These are phyloP conservation scores for Lojkania enalia DNA, from an alignment of 2,329 filamentous ascomycete genomes.

Conservation along the genomic window DNA sequence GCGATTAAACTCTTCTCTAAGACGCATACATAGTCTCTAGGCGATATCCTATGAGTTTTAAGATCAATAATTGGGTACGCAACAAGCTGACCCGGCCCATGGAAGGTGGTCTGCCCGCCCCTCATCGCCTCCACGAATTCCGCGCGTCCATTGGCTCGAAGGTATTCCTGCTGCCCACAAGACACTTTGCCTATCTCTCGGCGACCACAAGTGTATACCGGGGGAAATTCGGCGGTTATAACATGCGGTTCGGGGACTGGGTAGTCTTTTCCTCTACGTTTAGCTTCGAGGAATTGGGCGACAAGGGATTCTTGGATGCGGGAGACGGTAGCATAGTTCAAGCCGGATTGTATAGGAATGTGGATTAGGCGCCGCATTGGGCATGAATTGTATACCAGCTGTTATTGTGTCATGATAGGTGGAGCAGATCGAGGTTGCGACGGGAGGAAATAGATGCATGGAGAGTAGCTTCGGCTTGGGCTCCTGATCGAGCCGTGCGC, in stretches of 20 bases:
- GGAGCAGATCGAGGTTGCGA: no score
- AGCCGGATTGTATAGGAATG: conserved; percentile 59
- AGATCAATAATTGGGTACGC: conserved; percentile 93
- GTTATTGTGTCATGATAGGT: conserved; percentile 5
- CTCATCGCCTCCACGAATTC: conserved; percentile 73
- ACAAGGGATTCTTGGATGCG: conserved; percentile 62
- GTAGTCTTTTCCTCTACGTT: conserved; percentile 51
- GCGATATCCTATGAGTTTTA: conserved; percentile 66
- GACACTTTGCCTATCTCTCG: conserved; percentile 65
- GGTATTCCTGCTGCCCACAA: conserved; percentile 47
- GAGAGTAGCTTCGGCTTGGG: no score
- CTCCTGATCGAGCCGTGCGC: no score
- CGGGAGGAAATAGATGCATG: no score
- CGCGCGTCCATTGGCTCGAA: conserved; percentile 52
- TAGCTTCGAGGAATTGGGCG: conserved; percentile 62
- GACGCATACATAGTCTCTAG: conserved; percentile 75
- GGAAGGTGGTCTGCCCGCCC: conserved; percentile 91
- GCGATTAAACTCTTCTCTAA: conserved; percentile 77
- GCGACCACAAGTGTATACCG: conserved; percentile 88
- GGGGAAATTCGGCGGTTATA: conserved; percentile 78
- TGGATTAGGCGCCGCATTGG: conserved; percentile 63
- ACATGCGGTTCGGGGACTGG: conserved; percentile 65
- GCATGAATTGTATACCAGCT: conserved; percentile 11
- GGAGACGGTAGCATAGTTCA: conserved; percentile 59
- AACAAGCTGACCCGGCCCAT: conserved; percentile 89